Base-by-base conservation (phyloP, 1,284 basidiomycete genomes). In the Serendipita sp. region DNA sequence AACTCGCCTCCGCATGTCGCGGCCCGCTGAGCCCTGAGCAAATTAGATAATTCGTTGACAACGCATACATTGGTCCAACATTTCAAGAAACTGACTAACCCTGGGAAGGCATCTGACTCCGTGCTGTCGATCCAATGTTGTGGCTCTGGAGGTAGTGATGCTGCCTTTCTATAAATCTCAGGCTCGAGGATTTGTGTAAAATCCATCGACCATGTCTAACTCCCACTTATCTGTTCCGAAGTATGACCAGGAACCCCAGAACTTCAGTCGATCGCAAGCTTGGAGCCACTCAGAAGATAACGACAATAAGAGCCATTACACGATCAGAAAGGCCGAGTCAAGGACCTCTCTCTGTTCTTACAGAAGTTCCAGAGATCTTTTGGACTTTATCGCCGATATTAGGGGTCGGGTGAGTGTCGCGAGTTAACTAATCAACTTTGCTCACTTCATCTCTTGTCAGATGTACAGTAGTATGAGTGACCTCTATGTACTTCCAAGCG, bases 401-500 rank as follows among this genome's bases (percentile, higher is more conserved):
- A 34, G 32, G 15, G 53, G 53, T 32, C 26, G 53, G 17, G 53
- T 34, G 10, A 58, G 53, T n/a, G 15, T n/a, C 12, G 53, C 26
- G 29, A 30, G 22, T 22, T 58, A n/a, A 8, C 10, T 15, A 32
- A 10, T 26, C 8, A 32, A 34, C 53, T 10, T 10, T n/a, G 29
- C 45, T 17, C n/a, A 49, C 29, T 13, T 49, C 15, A 6, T n/a
- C 8, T 10, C 53, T 34, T n/a, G 22, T 22, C 53, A 58, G 53
- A 58, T 35, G 53, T 58, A 32, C 29, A 58, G 34, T 35, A 58
- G 53, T 3, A 58, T 35, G 34, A 58, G 53, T 34, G 32, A 58
- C n/a, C 53, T 58, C 15, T 58, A 58, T n/a, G n/a, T 58, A 10
- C 53, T 58, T 10, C 53, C 53, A 34, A 58, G 29, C 26, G 53